These are phyloP conservation scores for Neofusicoccum parvum DNA, from an alignment of 2,329 filamentous ascomycete genomes.

Conservation along the genomic window DNA sequence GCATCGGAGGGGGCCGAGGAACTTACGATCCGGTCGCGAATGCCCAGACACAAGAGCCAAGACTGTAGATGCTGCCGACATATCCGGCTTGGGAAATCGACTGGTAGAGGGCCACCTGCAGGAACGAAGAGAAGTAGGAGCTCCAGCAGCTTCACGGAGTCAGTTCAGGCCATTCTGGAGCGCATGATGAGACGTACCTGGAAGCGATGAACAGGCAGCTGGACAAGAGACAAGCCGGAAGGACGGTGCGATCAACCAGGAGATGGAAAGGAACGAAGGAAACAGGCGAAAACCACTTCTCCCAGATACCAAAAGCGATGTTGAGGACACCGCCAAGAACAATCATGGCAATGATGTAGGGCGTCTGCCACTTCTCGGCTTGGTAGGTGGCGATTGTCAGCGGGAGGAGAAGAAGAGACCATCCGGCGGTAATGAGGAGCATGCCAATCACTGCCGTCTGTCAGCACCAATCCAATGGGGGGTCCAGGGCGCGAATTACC, in stretches of 20 bases:
- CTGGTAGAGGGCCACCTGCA: conserved; percentile 33
- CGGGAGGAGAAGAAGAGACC: conserved; percentile 67
- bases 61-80: conserved; percentile 31
- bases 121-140: conserved; percentile 36
- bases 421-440: conserved; percentile 61
- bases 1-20: background rate
- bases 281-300: conserved; percentile 42
- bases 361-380: conserved; percentile 36
- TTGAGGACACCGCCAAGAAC: conserved; percentile 40
- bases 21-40: conserved; percentile 28
- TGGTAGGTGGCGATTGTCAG: conserved; percentile 47
- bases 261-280: conserved; percentile 50
- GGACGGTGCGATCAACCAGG: conserved; percentile 52
- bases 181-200: conserved; percentile 21
- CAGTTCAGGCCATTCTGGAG: background rate
- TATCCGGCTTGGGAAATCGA: conserved; percentile 28
- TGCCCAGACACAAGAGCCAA: conserved; percentile 31
- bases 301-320: conserved; percentile 42
- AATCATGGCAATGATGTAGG: conserved; percentile 46
- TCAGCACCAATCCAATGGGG: conserved; percentile 27
- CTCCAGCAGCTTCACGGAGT: conserved; percentile 38
- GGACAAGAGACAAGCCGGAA: conserved; percentile 55
- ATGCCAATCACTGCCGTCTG: conserved; percentile 56
- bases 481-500: conserved; percentile 28
- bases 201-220: conserved; percentile 34